These are phyloP conservation scores for Cucurbita pepo DNA, from an alignment of 306 rosid genomes.

Conservation along the genomic window DNA sequence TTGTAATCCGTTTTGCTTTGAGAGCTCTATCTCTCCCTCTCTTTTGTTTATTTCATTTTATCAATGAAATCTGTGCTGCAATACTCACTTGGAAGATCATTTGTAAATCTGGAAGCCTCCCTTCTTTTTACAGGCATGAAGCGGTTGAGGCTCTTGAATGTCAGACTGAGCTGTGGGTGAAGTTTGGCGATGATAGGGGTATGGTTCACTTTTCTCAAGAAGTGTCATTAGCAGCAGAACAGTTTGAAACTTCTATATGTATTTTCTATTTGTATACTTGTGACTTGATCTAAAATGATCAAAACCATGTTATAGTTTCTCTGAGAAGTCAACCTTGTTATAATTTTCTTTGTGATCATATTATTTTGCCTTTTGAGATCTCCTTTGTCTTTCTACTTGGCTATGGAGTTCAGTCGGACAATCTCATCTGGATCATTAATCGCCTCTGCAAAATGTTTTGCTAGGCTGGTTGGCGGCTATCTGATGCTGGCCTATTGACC, in stretches of 20 bases:
- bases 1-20: background rate
- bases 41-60: background rate
- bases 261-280: constrained; percentile 2
- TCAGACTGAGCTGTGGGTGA: background rate
- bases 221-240: background rate
- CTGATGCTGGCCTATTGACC: background rate
- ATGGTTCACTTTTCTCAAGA: background rate
- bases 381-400: background rate
- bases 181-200: background rate
- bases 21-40: background rate
- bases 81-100: background rate
- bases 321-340: background rate
- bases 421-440: background rate
- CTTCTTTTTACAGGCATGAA: constrained; percentile 3
- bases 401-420: background rate
- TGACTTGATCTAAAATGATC: background rate
- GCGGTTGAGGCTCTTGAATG: background rate
- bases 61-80: background rate
- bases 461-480: background rate
- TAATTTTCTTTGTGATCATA: background rate
- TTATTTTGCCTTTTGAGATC: background rate
- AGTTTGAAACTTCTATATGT: constrained; percentile 3
- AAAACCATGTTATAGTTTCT: background rate
- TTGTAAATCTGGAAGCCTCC: background rate
- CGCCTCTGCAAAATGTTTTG: background rate